A percentile compares a stretch with the other conserved stretches of the same genome.
These are phyloP conservation scores for Thraustochytrium striatum DNA, from an alignment of 352 stramenopile genomes.

Conservation along the genomic window DNA sequence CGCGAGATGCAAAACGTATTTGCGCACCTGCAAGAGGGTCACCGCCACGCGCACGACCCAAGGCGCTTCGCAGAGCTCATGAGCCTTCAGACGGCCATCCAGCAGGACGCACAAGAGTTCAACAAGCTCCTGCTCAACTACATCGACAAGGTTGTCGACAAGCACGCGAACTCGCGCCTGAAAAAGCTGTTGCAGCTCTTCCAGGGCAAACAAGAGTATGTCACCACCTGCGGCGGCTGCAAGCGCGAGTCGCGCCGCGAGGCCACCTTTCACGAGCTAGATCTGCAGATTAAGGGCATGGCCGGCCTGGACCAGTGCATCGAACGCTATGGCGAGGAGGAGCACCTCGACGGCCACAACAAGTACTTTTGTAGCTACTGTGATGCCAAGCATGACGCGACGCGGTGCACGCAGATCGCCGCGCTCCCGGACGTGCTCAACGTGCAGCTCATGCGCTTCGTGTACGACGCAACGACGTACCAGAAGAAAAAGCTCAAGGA, in stretches of 20 bases:
- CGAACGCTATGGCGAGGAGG: conserved; percentile 62
- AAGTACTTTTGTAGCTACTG: conserved; percentile 76
- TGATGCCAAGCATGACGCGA: conserved; percentile 67
- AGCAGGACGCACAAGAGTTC: conserved; percentile 82
- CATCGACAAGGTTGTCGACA: conserved; percentile 68
- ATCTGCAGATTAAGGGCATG: conserved; percentile 75
- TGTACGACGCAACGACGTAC: conserved; percentile 69
- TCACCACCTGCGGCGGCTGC: conserved; percentile 71
- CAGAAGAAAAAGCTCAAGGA: conserved; percentile 80
- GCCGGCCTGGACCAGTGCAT: conserved; percentile 66
- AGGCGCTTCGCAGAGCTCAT: conserved; percentile 71
- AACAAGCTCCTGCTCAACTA: conserved; percentile 73
- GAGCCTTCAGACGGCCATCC: conserved; percentile 70
- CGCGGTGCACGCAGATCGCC: conserved; percentile 61
- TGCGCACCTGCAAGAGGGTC: conserved; percentile 71
- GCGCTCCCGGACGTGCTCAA: conserved; percentile 66
- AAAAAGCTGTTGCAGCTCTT: conserved; percentile 71
- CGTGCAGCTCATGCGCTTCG: conserved; percentile 74
- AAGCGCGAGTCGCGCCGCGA: conserved; percentile 63
- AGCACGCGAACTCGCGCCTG: conserved; percentile 60
- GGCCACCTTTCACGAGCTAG: conserved; percentile 74
- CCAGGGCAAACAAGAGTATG: conserved; percentile 72
- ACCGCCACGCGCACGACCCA: conserved; percentile 67
- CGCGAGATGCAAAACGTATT: conserved; percentile 71
- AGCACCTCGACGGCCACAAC: conserved; percentile 74